These are phyloP conservation scores for Glarea lozoyensis DNA, from an alignment of 495 filamentous ascomycete genomes.

Conservation along the genomic window DNA sequence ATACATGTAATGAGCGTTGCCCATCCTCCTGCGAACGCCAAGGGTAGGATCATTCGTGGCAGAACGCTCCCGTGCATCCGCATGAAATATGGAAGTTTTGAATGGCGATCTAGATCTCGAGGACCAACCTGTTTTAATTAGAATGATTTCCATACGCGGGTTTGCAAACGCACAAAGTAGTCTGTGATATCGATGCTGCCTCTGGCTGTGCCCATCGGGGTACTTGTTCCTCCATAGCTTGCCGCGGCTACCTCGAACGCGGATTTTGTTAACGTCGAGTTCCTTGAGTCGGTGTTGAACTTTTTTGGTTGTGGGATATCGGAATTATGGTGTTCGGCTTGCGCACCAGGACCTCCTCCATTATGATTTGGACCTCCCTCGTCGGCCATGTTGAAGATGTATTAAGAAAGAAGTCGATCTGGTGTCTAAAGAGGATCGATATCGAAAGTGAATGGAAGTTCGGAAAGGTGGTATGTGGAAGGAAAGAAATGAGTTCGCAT, in stretches of 20 bases:
- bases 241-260: background rate
- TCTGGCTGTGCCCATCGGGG: background rate
- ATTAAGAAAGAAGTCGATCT: too few relatives aligned
- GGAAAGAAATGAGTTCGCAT: too few relatives aligned
- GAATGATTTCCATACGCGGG: background rate
- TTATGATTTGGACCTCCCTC: background rate
- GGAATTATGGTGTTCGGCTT: background rate
- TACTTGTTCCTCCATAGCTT: background rate
- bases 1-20: constrained; percentile 59
- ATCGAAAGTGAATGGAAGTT: too few relatives aligned
- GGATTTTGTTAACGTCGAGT: constrained; percentile 4
- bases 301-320: background rate
- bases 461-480: too few relatives aligned
- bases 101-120: constrained; percentile 63
- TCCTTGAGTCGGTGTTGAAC: background rate
- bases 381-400: too few relatives aligned
- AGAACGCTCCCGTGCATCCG: constrained; percentile 74
- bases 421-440: too few relatives aligned
- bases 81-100: constrained; percentile 73
- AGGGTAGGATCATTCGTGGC: constrained; percentile 70
- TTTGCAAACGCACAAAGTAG: background rate
- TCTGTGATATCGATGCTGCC: background rate
- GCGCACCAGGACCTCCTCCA: background rate
- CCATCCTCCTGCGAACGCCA: constrained; percentile 61
- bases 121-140: constrained; percentile 39